A percentile compares a stretch with the other conserved stretches of the same genome.
These are phyloP conservation scores for Pythium coloratum DNA, from an alignment of 352 stramenopile genomes.

Conservation along the genomic window DNA sequence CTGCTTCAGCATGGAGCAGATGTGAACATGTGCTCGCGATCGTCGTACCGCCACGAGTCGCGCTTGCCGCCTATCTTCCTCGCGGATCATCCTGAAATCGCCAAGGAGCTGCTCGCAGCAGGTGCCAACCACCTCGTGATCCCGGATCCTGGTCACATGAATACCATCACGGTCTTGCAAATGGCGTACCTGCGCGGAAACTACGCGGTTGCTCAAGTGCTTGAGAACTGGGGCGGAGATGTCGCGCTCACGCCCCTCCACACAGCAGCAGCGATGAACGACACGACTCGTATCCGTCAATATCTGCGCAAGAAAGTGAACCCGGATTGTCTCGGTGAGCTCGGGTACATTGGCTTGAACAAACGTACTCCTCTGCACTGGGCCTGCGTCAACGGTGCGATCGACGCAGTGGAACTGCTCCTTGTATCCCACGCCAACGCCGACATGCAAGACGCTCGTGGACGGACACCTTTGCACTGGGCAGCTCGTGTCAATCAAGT, in stretches of 20 bases:
- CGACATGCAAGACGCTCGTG: constrained; percentile 66
- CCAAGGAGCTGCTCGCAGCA: constrained; percentile 59
- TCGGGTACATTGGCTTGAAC: constrained; percentile 80
- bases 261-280: constrained; percentile 68
- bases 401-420: constrained; percentile 56
- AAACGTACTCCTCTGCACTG: constrained; percentile 80
- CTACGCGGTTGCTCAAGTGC: constrained; percentile 74
- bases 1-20: constrained; percentile 69
- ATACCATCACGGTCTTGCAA: constrained; percentile 84
- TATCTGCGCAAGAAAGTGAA: constrained; percentile 73
- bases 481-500: constrained; percentile 72
- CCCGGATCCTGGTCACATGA: constrained; percentile 79
- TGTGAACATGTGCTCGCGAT: constrained; percentile 78
- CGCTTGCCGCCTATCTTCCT: constrained; percentile 79
- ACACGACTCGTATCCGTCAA: constrained; percentile 55
- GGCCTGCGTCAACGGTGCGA: constrained; percentile 70
- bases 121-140: constrained; percentile 80
- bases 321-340: constrained; percentile 73
- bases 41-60: constrained; percentile 63
- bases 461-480: constrained; percentile 74
- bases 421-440: constrained; percentile 59
- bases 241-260: constrained; percentile 80
- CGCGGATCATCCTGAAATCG: constrained; percentile 79
- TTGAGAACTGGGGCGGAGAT: constrained; percentile 83
- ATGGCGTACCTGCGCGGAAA: constrained; percentile 78